Conservation (phyloP, 2,329 filamentous ascomycete species). For the Aureobasidium namibiae region DNA sequence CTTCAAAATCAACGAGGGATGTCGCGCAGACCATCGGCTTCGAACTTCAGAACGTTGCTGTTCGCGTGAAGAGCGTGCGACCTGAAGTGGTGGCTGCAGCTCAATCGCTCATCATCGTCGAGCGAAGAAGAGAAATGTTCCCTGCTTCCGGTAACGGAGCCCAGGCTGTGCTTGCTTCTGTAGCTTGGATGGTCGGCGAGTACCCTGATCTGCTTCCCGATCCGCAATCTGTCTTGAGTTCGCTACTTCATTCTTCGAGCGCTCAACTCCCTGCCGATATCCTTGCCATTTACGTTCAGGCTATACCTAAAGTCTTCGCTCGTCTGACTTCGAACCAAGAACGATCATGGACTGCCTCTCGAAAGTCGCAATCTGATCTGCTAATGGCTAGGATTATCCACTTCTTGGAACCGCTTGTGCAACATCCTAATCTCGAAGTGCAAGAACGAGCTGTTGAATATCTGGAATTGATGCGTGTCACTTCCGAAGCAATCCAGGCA, state of each 20-base stretch:
- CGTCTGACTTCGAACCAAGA: constrained; percentile 58
- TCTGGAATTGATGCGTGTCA: constrained; percentile 78
- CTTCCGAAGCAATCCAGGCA: constrained; percentile 67
- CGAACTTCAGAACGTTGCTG: constrained; percentile 82
- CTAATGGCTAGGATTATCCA: constrained; percentile 75
- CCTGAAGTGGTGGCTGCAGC: constrained; percentile 73
- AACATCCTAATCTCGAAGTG: constrained; percentile 83
- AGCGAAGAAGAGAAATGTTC: constrained; percentile 51
- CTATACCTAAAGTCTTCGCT: constrained; percentile 77
- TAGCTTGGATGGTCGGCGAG: constrained; percentile 83
- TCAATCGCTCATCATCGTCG: constrained; percentile 61
- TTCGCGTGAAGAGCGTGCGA: constrained; percentile 80
- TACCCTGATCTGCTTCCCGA: constrained; percentile 65
- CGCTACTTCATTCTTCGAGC: constrained; percentile 61
- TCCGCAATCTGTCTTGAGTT: constrained; percentile 64
- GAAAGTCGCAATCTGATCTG: constrained; percentile 66
- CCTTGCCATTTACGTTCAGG: constrained; percentile 73
- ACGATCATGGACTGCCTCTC: constrained; percentile 60
- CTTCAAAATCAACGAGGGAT: constrained; percentile 5
- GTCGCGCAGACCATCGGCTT: constrained; percentile 67
- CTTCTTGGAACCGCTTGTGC: constrained; percentile 67
- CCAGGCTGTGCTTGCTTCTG: constrained; percentile 61
- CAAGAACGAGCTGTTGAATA: constrained; percentile 93
- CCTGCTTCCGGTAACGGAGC: constrained; percentile 42
- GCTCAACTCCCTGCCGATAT: constrained; percentile 53